Conservation (phyloP, 2,329 filamentous ascomycete species). For the Orbilia ellipsospora region DNA sequence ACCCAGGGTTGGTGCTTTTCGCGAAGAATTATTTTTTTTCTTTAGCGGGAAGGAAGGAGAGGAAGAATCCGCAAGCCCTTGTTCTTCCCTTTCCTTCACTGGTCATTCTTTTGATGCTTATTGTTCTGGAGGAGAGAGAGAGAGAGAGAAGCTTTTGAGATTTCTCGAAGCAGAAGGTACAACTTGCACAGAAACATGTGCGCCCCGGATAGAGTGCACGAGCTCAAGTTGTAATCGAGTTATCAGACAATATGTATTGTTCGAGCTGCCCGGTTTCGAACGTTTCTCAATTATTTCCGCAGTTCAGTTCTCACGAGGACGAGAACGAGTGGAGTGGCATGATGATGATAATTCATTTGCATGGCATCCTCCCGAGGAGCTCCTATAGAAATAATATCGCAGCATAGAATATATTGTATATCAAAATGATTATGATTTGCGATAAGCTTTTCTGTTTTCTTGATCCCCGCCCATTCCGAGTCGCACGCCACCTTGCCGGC, state of each 20-base stretch:
- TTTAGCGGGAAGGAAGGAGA: neutral
- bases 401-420: too few species aligned
- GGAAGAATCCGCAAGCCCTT: neutral
- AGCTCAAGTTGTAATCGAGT: too few species aligned
- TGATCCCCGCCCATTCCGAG: too few species aligned
- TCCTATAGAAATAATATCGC: neutral
- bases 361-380: neutral
- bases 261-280: slow-evolving; percentile 3
- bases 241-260: slow-evolving; percentile 17
- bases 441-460: too few species aligned
- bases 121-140: too few species aligned
- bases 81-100: neutral
- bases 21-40: slow-evolving; percentile 23
- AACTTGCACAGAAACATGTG: too few species aligned
- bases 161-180: too few species aligned
- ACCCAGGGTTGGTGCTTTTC: slow-evolving; percentile 2
- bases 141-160: too few species aligned
- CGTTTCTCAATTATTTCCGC: slow-evolving; percentile 11
- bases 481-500: too few species aligned
- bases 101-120: too few species aligned
- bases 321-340: neutral
- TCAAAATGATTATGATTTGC: too few species aligned
- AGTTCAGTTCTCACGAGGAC: neutral
- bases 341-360: neutral
- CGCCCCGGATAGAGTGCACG: too few species aligned